A percentile compares a stretch with the other conserved stretches of the same genome.
phyloP scores from a whole-genome alignment of 768 basidiomycete species.

The Phlebiopsis gigantea region DNA sequence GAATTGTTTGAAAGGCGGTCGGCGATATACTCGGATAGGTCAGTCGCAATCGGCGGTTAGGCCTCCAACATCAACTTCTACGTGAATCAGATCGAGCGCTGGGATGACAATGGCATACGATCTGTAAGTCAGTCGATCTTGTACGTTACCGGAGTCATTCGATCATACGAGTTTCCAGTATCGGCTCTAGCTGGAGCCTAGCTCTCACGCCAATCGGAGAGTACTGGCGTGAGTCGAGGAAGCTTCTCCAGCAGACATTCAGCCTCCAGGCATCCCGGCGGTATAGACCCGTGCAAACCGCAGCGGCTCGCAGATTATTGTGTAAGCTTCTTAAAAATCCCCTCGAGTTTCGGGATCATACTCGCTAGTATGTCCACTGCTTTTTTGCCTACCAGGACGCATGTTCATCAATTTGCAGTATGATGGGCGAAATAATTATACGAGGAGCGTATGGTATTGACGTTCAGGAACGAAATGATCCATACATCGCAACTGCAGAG shows the following conservation, averaged over 20 bases:
- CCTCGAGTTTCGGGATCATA: not conserved
- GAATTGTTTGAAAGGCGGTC: constrained; percentile 31
- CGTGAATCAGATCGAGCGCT: not conserved
- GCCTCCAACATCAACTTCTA: not conserved
- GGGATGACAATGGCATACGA: not conserved
- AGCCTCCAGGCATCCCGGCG: not conserved
- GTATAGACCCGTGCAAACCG: not conserved
- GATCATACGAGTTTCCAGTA: not conserved
- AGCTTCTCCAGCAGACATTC: constrained; percentile 1
- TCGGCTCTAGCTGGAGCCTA: not conserved
- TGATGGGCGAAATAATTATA: constrained; percentile 12
- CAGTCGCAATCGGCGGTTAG: not conserved
- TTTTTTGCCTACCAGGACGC: not conserved
- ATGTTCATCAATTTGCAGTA: not conserved
- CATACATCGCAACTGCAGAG: constrained; percentile 12
- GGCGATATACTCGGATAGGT: constrained; percentile 28
- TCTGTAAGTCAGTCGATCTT: not conserved
- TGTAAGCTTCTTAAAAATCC: not conserved
- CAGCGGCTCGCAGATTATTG: not conserved
- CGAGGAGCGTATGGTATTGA: constrained; percentile 14
- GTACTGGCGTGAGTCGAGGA: not conserved
- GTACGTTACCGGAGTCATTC: not conserved
- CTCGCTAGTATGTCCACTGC: not conserved
- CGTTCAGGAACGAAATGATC: constrained; percentile 11
- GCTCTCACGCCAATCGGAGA: not conserved